Base-by-base conservation (phyloP, 1,284 basidiomycete genomes). In the Butyriboletus pseudospeciosus region DNA sequence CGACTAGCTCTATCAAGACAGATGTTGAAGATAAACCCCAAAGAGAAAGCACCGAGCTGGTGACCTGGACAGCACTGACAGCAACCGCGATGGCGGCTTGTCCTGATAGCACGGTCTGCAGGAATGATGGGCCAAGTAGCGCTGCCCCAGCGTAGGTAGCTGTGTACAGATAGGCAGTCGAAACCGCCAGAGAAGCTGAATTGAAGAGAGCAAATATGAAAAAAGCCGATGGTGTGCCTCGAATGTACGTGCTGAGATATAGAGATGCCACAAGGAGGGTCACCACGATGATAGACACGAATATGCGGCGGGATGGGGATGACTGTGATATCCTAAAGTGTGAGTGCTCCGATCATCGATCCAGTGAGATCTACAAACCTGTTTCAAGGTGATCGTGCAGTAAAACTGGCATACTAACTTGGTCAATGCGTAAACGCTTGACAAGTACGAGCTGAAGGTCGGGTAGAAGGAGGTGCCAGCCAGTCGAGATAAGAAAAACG, bases 1-100 rank as follows among this genome's bases (percentile, higher is more conserved):
- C 7, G 28, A 20, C 12, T 12, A 26, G 2, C 7, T 25, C 26
- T 39, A 20, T 36, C 6, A 34, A 23, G 13, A 9, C 6, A 6
- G 43, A 16, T 14, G 61, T 60, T 7, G 61, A 65, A 2, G 76
- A 67, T 50, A 73, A 69, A 12, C 71, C 68, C 73, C 73, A 73
- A 5, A 86, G 71, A 16, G 84, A 84, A 5, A 78, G 71, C 2
- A 74, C 65, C 1, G 86, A 77, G 55, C 84, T 84, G 40, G 84
- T 61, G 17, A 88, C 79, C 62, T 90, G 86, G 0, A 89, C 81
- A 1, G 75, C 70, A 58, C 85, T 86, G 47, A 90, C 81, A 6
- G 78, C 81, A 5, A 90, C 84, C 0, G 85, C 87, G 0, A 90
- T 80, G 2, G 83, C 84, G 7, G 84, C 88, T 64, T 90, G 87